phyloP scores from a whole-genome alignment of 495 filamentous ascomycete species.

The Penicillium samsonianum region DNA sequence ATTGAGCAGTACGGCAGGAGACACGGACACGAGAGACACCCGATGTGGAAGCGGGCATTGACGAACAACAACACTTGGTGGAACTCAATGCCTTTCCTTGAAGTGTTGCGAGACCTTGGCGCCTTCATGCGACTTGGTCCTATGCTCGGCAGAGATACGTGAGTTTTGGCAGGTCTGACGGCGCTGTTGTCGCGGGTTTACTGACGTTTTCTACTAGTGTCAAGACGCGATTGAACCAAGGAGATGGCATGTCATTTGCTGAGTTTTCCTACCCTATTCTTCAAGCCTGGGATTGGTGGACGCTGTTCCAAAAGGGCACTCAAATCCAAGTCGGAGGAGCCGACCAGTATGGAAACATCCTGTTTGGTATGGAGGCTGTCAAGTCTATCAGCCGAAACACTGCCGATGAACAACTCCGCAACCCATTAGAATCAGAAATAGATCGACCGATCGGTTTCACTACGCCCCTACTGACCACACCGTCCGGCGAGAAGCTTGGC shows the following conservation, averaged over 20 bases:
- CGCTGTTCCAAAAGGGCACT: constrained; percentile 65
- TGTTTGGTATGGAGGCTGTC: constrained; percentile 83
- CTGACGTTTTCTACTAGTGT: constrained; percentile 57
- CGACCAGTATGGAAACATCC: constrained; percentile 96
- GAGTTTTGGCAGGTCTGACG: constrained; percentile 38
- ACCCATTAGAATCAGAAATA: constrained; percentile 33
- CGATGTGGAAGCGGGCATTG: constrained; percentile 64
- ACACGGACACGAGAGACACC: constrained; percentile 61
- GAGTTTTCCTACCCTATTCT: constrained; percentile 93
- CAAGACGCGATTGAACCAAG: constrained; percentile 73
- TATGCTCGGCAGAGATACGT: constrained; percentile 91
- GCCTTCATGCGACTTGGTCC: constrained; percentile 71
- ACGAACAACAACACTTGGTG: constrained; percentile 83
- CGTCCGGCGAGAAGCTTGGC: constrained; percentile 87
- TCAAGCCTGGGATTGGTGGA: constrained; percentile 97
- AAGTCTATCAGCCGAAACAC: constrained; percentile 64
- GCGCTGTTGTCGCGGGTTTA: not conserved
- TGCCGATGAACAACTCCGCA: constrained; percentile 27
- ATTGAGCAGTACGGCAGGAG: constrained; percentile 62
- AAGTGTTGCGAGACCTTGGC: constrained; percentile 73
- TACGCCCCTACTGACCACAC: constrained; percentile 81
- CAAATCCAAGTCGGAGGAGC: constrained; percentile 90
- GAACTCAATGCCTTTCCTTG: constrained; percentile 64
- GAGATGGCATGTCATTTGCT: constrained; percentile 88
- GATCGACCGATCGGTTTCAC: constrained; percentile 78